Percentiles rank a stretch among this genome's conserved stretches.
phyloP scores from a whole-genome alignment of 2,329 filamentous ascomycete genomes.

The Chrysoporthe cubensis region DNA sequence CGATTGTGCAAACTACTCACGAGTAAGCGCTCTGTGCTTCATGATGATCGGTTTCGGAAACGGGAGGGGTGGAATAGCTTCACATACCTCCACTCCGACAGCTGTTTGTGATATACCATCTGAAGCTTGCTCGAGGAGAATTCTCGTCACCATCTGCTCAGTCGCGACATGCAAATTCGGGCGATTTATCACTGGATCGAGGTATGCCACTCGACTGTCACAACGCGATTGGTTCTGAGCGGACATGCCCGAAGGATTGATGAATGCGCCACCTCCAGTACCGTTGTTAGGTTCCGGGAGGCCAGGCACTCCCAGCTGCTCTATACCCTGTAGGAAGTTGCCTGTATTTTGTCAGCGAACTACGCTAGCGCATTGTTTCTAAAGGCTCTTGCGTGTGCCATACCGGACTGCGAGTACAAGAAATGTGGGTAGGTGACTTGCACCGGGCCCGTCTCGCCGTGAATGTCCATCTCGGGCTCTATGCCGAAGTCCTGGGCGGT shows the following conservation, averaged over 20 bases:
- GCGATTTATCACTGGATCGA: constrained; percentile 41
- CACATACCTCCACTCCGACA: constrained; percentile 45
- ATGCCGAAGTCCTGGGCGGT: constrained; percentile 34
- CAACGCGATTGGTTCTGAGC: constrained; percentile 45
- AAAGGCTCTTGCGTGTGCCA: constrained; percentile 16
- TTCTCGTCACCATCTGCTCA: constrained; percentile 43
- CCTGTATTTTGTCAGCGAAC: constrained; percentile 34
- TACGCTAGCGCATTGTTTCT: neutral
- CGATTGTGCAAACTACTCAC: constrained; percentile 36
- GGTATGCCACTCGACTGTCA: constrained; percentile 46
- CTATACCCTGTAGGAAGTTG: constrained; percentile 43
- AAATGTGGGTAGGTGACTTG: constrained; percentile 44
- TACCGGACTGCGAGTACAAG: constrained; percentile 46
- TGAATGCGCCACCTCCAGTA: constrained; percentile 40
- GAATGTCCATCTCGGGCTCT: constrained; percentile 34
- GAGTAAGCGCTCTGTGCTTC: neutral
- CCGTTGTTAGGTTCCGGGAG: constrained; percentile 44
- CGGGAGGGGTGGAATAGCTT: neutral
- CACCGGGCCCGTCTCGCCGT: constrained; percentile 43
- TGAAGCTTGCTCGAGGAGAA: constrained; percentile 34
- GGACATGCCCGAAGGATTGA: constrained; percentile 44
- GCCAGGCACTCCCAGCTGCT: constrained; percentile 42
- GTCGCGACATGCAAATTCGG: constrained; percentile 46
- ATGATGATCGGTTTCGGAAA: neutral
- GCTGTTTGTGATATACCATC: constrained; percentile 28